Conservation (phyloP, 108 stramenopile species). For the Nannochloropsis gaditana region DNA sequence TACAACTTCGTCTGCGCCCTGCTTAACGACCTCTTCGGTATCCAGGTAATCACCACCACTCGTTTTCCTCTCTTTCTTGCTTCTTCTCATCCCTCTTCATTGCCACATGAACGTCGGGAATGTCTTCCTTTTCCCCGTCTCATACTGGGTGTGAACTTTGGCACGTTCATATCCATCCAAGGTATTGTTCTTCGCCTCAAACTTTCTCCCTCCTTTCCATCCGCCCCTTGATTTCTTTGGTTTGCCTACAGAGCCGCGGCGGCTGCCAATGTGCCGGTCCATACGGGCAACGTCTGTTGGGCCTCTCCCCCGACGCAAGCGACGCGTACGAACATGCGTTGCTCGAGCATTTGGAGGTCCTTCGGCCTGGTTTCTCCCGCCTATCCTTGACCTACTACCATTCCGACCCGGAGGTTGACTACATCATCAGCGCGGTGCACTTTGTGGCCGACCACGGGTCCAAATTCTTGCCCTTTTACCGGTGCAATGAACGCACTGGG, state of each 20-base stretch:
- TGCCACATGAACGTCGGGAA: too few species aligned
- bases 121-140: too few species aligned
- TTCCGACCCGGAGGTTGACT: conserved; percentile 66
- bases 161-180: too few species aligned
- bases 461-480: conserved; percentile 81
- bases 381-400: conserved; percentile 73
- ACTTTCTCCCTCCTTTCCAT: background rate
- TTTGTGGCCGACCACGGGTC: conserved; percentile 82
- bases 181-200: background rate
- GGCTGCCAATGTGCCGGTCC: conserved; percentile 57
- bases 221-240: background rate
- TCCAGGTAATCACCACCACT: conserved; percentile 59
- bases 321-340: conserved; percentile 67
- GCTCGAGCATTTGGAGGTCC: conserved; percentile 63
- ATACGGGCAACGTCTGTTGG: conserved; percentile 48
- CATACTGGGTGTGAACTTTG: too few species aligned
- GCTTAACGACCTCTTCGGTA: conserved; percentile 94
- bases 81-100: background rate
- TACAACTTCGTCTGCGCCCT: conserved; percentile 94
- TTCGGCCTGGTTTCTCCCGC: conserved; percentile 71
- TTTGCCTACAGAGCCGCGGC: conserved; percentile 29
- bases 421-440: conserved; percentile 74
- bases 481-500: conserved; percentile 52
- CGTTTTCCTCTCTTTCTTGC: background rate
- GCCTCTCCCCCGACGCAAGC: conserved; percentile 28